Percentiles rank a stretch among this genome's conserved stretches.
Evolutionary conservation across 345 rosid genomes (phyloP).

Genomic region (Boechera divaricarpa): DNA sequence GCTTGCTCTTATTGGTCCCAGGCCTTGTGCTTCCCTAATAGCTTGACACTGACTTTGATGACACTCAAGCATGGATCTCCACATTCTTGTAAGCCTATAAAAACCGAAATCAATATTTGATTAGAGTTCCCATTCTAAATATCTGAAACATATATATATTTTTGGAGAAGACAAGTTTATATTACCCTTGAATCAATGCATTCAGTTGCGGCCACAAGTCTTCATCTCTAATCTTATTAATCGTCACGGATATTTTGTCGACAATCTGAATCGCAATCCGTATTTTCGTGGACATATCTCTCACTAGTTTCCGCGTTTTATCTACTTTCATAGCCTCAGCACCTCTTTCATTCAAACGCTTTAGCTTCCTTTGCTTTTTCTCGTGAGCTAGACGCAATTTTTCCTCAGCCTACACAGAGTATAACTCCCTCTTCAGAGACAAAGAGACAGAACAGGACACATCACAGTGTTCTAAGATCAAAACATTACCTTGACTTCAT

Average conservation of each 20-base stretch:
- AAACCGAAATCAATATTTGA: neutral
- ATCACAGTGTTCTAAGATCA: conserved; percentile 6
- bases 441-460: neutral
- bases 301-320: conserved; percentile 56
- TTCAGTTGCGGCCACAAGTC: conserved; percentile 93
- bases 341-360: conserved; percentile 78
- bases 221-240: conserved; percentile 93
- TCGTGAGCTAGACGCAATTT: conserved; percentile 84
- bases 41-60: conserved; percentile 79
- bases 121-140: neutral
- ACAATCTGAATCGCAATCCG: conserved; percentile 88
- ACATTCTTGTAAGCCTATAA: conserved; percentile 84
- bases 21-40: conserved; percentile 68
- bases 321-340: conserved; percentile 76
- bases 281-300: conserved; percentile 80
- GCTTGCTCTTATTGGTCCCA: conserved; percentile 66
- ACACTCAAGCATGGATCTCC: conserved; percentile 92
- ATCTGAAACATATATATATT: conserved; percentile 10
- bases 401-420: conserved; percentile 74
- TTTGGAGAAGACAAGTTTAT: conserved; percentile 9
- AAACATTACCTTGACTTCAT: conserved; percentile 82
- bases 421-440: conserved; percentile 15
- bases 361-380: conserved; percentile 70
- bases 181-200: conserved; percentile 90
- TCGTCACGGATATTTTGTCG: conserved; percentile 77